phyloP scores from a whole-genome alignment of 352 stramenopile species.

The Nothophytophthora sp. region DNA sequence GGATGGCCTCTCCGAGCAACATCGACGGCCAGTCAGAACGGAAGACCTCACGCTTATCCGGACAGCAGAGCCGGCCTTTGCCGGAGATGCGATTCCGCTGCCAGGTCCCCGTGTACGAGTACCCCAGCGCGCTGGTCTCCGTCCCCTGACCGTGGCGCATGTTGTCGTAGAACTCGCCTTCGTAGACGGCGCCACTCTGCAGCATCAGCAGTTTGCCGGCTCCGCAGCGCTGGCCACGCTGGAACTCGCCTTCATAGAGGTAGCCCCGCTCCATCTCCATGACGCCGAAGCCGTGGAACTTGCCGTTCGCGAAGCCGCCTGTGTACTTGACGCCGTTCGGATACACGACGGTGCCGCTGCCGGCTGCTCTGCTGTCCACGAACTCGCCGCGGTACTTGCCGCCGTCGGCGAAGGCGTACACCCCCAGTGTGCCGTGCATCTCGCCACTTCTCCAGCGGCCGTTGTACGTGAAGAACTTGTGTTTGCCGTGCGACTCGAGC shows the following conservation, averaged over 20 bases:
- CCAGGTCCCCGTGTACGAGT: slow-evolving; percentile 57
- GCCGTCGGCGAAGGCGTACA: slow-evolving; percentile 72
- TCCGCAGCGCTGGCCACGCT: slow-evolving; percentile 41
- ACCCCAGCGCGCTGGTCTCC: slow-evolving; percentile 65
- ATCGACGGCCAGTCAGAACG: slow-evolving; percentile 57
- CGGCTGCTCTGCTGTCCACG: slow-evolving; percentile 35
- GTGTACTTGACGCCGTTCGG: slow-evolving; percentile 74
- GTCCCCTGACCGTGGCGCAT: slow-evolving; percentile 58
- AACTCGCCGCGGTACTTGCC: slow-evolving; percentile 71
- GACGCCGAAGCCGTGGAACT: slow-evolving; percentile 68
- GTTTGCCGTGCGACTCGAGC: slow-evolving; percentile 68
- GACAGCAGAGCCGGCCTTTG: slow-evolving; percentile 42
- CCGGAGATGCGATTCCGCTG: slow-evolving; percentile 58
- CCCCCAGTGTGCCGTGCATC: slow-evolving; percentile 63
- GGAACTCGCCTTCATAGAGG: slow-evolving; percentile 66
- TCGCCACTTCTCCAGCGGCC: slow-evolving; percentile 68
- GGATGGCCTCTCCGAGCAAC: slow-evolving; percentile 61
- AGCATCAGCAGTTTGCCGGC: slow-evolving; percentile 45
- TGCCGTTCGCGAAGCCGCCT: slow-evolving; percentile 49
- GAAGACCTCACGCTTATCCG: slow-evolving; percentile 44
- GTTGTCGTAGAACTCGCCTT: slow-evolving; percentile 71
- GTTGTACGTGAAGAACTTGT: slow-evolving; percentile 67
- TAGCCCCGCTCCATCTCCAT: slow-evolving; percentile 52
- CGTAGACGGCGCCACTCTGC: slow-evolving; percentile 48
- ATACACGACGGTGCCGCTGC: slow-evolving; percentile 57